Evolutionary conservation across 106 monocot genomes (phyloP), one percentile per base, ranked within the genome.

Genomic region (Platanthera guangdongensis): DNA sequence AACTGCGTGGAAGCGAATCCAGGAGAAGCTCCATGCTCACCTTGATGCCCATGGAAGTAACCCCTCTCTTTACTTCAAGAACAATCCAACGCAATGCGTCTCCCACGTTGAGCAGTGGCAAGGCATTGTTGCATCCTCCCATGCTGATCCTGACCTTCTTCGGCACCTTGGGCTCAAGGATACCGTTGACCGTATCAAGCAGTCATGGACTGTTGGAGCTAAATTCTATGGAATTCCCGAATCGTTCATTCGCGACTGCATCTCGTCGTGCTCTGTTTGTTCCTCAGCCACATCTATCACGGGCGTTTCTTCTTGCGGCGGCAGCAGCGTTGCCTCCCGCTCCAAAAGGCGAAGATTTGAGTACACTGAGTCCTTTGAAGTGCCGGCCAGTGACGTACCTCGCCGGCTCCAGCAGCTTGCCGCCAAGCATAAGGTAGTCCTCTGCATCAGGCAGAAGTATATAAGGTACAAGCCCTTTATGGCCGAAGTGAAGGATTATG

Each of bases 401-500:
- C 78, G 82, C 6, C 81, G 83, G 69, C 86, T 97, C 15, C 93
- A 93, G 84, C 96, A 93, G 81, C 83, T 97, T 18, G 96, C 96
- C 0, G 89, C 89, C 0, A 91, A 97, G 86, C 96, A 97, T 30
- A 93, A 93, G 83, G 96, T 97, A 47, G 96, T 93, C 8, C 89
- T 97, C 10, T 97, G 96, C 83, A 97, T 97, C 54, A 62, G 96
- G 51, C 96, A 97, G 81, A 97, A 97, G 77, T 97, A 97, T 52
- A 97, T 97, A 49, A 69, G 96, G 72, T 91, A 97, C 52, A 97
- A 93, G 81, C 96, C 96, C 0, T 97, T 97, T 77, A 97, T 97
- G 96, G 96, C 93, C 0, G 96, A 97, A 78, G 96, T 97, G 53
- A 97, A 97, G 84, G 96, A 97, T 64, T 97, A 97, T 77, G 93